phyloP scores from a whole-genome alignment of 768 basidiomycete species.

The Kwoniella sp. region DNA sequence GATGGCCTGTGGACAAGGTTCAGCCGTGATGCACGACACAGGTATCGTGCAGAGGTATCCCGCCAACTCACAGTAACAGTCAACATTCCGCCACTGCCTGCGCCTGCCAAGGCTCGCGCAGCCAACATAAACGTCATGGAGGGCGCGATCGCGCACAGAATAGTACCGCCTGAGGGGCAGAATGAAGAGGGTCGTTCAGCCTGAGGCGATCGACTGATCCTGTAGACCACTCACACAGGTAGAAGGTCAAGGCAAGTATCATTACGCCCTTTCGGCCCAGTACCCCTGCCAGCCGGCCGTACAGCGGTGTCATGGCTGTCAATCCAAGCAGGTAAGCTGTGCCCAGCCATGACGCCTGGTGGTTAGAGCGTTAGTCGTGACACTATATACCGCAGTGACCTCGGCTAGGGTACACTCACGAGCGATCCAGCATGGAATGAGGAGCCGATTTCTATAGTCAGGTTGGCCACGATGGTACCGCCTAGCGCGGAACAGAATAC shows the following conservation, averaged over 20 bases:
- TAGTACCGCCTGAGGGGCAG: constrained; percentile 22
- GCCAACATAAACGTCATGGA: constrained; percentile 26
- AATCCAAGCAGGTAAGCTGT: constrained; percentile 36
- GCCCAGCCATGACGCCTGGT: constrained; percentile 36
- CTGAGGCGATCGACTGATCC: background rate
- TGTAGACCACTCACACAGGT: constrained; percentile 15
- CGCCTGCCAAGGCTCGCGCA: constrained; percentile 30
- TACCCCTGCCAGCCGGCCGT: constrained; percentile 27
- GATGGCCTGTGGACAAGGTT: constrained; percentile 22
- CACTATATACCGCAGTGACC: background rate
- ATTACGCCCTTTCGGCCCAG: constrained; percentile 32
- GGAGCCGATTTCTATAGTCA: constrained; percentile 40
- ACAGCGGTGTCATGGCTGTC: constrained; percentile 41
- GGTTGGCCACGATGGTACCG: constrained; percentile 38
- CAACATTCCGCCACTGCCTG: constrained; percentile 33
- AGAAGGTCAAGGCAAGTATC: constrained; percentile 24
- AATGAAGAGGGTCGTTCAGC: background rate
- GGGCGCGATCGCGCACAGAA: constrained; percentile 29
- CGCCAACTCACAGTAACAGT: constrained; percentile 33
- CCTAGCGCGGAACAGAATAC: constrained; percentile 37
- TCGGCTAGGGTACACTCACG: constrained; percentile 7
- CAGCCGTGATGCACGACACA: background rate
- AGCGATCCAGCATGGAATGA: constrained; percentile 38
- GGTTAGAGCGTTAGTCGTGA: background rate
- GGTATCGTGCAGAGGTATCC: background rate